phyloP scores from a whole-genome alignment of 108 stramenopile genomes.

The Cylindrotheca fusiformis region DNA sequence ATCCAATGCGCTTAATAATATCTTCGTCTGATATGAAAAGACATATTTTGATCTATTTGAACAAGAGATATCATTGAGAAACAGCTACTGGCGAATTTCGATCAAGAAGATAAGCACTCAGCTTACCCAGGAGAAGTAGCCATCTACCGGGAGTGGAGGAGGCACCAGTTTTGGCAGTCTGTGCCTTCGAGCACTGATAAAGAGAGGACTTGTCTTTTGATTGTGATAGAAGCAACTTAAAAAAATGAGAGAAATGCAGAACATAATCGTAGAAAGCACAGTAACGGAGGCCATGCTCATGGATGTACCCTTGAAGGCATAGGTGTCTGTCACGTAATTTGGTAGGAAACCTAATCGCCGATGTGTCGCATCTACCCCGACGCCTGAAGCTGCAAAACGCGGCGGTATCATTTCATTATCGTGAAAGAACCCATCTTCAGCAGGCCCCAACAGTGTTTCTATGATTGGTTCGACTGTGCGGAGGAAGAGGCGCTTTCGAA shows the following conservation, averaged over 20 bases:
- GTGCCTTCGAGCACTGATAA: slow-evolving; percentile 82
- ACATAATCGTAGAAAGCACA: slow-evolving; percentile 66
- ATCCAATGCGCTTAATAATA: slow-evolving; percentile 88
- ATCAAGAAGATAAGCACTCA: not conserved
- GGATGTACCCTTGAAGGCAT: slow-evolving; percentile 52
- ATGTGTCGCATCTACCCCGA: slow-evolving; percentile 20
- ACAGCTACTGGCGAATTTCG: not conserved
- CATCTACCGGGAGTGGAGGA: slow-evolving; percentile 79
- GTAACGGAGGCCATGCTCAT: slow-evolving; percentile 79
- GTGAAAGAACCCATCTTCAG: slow-evolving; percentile 12
- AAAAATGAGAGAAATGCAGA: slow-evolving; percentile 63
- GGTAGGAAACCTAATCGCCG: slow-evolving; percentile 75
- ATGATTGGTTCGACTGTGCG: slow-evolving; percentile 74
- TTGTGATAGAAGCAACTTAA: slow-evolving; percentile 86
- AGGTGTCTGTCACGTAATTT: slow-evolving; percentile 64
- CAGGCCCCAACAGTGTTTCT: slow-evolving; percentile 63
- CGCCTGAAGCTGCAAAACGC: not conserved
- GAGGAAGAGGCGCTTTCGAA: slow-evolving; percentile 68
- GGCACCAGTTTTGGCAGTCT: slow-evolving; percentile 82
- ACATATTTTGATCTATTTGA: slow-evolving; percentile 60
- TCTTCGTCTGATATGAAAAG: slow-evolving; percentile 84
- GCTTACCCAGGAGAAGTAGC: slow-evolving; percentile 66
- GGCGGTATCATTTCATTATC: not conserved
- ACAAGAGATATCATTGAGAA: not conserved
- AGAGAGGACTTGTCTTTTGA: slow-evolving; percentile 82